phyloP scores from a whole-genome alignment of 2,329 filamentous ascomycete genomes.

The Venturia carpophila region DNA sequence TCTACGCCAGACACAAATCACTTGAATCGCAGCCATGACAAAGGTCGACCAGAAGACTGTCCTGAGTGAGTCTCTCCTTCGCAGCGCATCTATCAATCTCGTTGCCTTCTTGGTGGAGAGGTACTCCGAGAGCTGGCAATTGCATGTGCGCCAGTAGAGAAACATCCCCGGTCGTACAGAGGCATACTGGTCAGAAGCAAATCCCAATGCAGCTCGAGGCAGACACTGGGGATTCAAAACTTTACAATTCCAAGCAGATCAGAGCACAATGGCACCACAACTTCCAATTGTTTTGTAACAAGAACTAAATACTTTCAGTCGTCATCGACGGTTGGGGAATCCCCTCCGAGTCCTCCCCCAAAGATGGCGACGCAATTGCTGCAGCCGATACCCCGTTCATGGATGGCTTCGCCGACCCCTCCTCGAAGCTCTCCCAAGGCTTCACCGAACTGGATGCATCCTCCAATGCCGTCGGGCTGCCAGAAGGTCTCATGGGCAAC shows the following conservation, averaged over 20 bases:
- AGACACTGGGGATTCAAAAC: too few relatives aligned
- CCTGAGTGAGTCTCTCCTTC: slow-evolving; percentile 46
- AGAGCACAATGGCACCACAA: slow-evolving; percentile 49
- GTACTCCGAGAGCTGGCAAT: too few relatives aligned
- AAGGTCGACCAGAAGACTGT: slow-evolving; percentile 62
- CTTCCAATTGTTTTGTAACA: slow-evolving; percentile 50
- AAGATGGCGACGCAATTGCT: slow-evolving; percentile 89
- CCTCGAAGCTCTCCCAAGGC: slow-evolving; percentile 68
- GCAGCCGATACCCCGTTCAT: slow-evolving; percentile 89
- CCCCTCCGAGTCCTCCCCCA: slow-evolving; percentile 68
- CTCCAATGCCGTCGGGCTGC: slow-evolving; percentile 88
- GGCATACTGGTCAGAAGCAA: too few relatives aligned
- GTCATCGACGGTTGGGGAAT: slow-evolving; percentile 99
- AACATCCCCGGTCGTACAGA: too few relatives aligned
- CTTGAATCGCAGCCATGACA: slow-evolving; percentile 45
- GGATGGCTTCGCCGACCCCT: slow-evolving; percentile 66
- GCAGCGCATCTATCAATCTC: slow-evolving; percentile 27
- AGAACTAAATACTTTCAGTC: slow-evolving; percentile 55
- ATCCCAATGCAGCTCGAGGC: too few relatives aligned
- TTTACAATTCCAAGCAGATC: not conserved
- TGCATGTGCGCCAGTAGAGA: too few relatives aligned
- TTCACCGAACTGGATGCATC: slow-evolving; percentile 93
- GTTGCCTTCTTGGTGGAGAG: too few relatives aligned
- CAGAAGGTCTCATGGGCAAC: slow-evolving; percentile 97
- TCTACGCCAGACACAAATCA: not conserved